Base-by-base conservation (phyloP, 2,329 filamentous ascomycete genomes). In the Colletotrichum cuscutae region DNA sequence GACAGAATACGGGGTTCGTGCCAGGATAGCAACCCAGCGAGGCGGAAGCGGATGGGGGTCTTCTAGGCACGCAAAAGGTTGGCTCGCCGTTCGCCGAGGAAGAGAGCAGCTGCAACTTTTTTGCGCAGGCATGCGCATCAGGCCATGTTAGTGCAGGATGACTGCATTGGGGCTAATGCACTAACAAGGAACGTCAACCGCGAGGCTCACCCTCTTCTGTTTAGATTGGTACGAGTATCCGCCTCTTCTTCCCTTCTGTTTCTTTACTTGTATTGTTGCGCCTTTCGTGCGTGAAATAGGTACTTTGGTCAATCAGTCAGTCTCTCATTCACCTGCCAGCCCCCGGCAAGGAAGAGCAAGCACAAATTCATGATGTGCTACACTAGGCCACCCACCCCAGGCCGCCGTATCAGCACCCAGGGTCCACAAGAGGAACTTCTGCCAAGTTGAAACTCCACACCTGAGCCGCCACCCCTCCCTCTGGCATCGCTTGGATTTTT, bases 341-440 rank as follows among this genome's bases (percentile, higher is more conserved):
- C 37, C 22, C 26, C 54, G 19, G 5, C 54, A 26, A 30, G 13
- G 9, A 30, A 7, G 26, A 9, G 19, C 15, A 30, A 24, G 42
- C 19, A 49, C 7, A 7, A n/a, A 9, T 11, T 3, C 42, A 4
- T 9, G 42, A 35, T 3, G 32, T 35, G 32, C 32, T 12, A 35
- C 32, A 35, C 42, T 49, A 49, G 42, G 42, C 42, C 42, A 49
- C 42, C n/a, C 56, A 49, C 42, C n/a, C 56, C 56, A 2, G 28
- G 22, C 58, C 42, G 9, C 60, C n/a, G 46, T 63, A 63, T 63
- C 42, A 35, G 59, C 37, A 30, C 54, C 66, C 30, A 65, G 66
- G 66, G 70, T 65, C 70, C 42, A 42, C 46, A 49, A 30, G 15
- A 73, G 71, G 71, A 73, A 73, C 71, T 73, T 73, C 71, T 73